phyloP scores from a whole-genome alignment of 495 filamentous ascomycete genomes.

The Xylaria cubensis region DNA sequence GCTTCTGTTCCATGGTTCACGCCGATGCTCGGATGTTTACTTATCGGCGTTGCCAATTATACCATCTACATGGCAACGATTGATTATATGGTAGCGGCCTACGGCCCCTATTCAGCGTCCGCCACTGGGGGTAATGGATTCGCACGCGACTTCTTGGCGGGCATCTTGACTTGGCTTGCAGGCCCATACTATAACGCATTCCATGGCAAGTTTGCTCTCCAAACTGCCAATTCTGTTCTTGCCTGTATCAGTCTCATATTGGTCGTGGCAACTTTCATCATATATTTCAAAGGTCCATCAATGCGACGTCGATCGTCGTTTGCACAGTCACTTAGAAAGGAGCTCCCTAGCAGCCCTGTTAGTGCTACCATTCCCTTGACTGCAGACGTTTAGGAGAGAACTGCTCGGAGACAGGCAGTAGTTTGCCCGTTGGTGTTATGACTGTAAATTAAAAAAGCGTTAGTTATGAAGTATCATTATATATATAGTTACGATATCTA shows the following conservation, averaged over 20 bases:
- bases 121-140: constrained; percentile 76
- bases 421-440: neutral
- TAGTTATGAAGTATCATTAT: neutral
- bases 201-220: constrained; percentile 55
- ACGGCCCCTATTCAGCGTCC: constrained; percentile 79
- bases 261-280: constrained; percentile 73
- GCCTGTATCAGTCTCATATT: constrained; percentile 70
- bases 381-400: neutral
- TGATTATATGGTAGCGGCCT: constrained; percentile 83
- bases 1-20: constrained; percentile 67
- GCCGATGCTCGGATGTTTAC: constrained; percentile 62
- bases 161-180: constrained; percentile 74
- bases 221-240: constrained; percentile 75
- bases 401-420: neutral
- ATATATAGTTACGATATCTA: neutral
- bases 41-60: constrained; percentile 74
- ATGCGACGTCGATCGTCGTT: constrained; percentile 77
- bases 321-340: constrained; percentile 64
- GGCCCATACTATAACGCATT: constrained; percentile 74
- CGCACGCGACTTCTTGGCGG: constrained; percentile 82
- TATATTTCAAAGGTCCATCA: constrained; percentile 76
- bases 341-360: neutral
- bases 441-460: neutral
- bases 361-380: neutral
- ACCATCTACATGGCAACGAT: constrained; percentile 81